Conservation (phyloP, 768 basidiomycete species). For the Termitomyces sp. region DNA sequence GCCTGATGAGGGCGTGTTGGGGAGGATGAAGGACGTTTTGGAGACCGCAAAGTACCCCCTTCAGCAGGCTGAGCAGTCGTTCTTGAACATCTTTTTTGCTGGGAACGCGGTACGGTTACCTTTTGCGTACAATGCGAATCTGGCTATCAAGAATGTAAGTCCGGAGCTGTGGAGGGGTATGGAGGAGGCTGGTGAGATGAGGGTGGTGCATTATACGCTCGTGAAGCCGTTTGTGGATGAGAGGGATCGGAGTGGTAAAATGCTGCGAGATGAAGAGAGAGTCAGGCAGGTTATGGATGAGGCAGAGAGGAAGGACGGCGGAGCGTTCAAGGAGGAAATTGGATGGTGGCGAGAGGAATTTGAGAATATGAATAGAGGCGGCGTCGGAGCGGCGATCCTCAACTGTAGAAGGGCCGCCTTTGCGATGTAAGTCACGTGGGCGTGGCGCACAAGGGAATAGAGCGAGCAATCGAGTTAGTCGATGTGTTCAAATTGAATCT, state of each 20-base stretch:
- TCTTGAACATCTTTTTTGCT: constrained; percentile 34
- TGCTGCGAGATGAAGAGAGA: constrained; percentile 17
- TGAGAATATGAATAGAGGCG: constrained; percentile 17
- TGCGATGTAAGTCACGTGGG: too few relatives aligned
- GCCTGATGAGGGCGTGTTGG: constrained; percentile 22
- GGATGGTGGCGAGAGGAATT: constrained; percentile 27
- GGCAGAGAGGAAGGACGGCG: constrained; percentile 14
- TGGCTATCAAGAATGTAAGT: constrained; percentile 29
- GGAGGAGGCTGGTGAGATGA: constrained; percentile 17
- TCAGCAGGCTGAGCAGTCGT: constrained; percentile 33
- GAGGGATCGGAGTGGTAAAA: not conserved
- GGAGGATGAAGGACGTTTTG: constrained; percentile 22
- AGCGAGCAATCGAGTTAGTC: too few relatives aligned
- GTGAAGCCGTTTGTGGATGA: constrained; percentile 19
- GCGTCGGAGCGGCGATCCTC: constrained; percentile 1
- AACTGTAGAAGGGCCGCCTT: not conserved
- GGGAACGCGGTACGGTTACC: constrained; percentile 28
- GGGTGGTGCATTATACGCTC: constrained; percentile 33
- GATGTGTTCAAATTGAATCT: too few relatives aligned
- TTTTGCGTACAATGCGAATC: constrained; percentile 35
- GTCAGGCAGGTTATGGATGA: constrained; percentile 16
- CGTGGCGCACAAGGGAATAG: too few relatives aligned
- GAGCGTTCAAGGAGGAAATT: constrained; percentile 26
- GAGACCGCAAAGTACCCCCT: constrained; percentile 23
- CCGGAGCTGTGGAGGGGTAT: constrained; percentile 27